Base-by-base conservation (phyloP, 306 rosid species). In the Neltuma alba region DNA sequence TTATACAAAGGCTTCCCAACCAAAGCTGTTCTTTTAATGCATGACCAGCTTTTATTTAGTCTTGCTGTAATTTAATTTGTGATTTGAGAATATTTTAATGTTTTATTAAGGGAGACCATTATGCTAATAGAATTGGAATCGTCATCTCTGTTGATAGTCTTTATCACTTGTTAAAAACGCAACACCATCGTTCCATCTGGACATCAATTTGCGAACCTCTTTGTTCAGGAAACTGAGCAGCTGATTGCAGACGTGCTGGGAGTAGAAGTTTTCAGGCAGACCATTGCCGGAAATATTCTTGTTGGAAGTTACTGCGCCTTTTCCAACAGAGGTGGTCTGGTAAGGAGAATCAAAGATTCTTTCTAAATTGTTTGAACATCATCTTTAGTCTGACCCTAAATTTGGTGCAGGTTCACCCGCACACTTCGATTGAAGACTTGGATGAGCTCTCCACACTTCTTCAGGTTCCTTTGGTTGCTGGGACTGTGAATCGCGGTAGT, bases 231-330 rank as follows among this genome's bases (percentile, higher is more conserved):
- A 55, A 95, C 98, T 31, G 99, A 95, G 83, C 97, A 95, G 77
- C 83, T 95, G 86, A 93, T 95, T 30, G 88, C 99, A 1, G 99
- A 95, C 83, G 97, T 92, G 72, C 97, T 95, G 23, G 98, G 98
- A 74, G 98, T 95, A 25, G 99, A 95, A 83, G 99, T 95, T 75
- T 95, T 95, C 84, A 86, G 98, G 86, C 97, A 95, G 84, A 92
- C 98, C 12, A 86, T 95, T 70, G 99, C 99, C 1, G 97, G 96
- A 13, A 95, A 95, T 44, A 87, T 90, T 60, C 97, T 95, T 41
- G 99, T 95, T 14, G 99, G 99, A 20, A 95, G 99, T 78, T 91
- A 74, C 83, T 95, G 99, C 55, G 80, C 92, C 82, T 86, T 95
- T 83, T 89, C 99, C 50, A 95, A 95, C 38, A 91, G 74, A 82